These are phyloP conservation scores for Durio zibethinus DNA, from an alignment of 345 rosid genomes.

Conservation along the genomic window DNA sequence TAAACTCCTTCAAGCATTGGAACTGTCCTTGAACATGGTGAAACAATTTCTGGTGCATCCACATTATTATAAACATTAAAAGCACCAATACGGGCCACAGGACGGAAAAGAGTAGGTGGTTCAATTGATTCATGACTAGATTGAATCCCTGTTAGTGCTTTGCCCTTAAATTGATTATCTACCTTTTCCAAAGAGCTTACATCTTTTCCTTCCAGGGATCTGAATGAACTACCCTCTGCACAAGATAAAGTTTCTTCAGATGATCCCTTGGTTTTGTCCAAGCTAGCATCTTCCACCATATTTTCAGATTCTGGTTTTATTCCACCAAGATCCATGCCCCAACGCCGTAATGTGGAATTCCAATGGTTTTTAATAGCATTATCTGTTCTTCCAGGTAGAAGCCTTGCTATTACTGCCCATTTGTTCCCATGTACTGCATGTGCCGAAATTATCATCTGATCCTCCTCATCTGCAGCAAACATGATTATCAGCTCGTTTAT, in stretches of 20 bases:
- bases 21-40: conserved; percentile 30
- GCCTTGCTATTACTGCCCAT: conserved; percentile 80
- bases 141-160: conserved; percentile 23
- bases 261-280: conserved; percentile 53
- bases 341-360: conserved; percentile 77
- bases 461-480: conserved; percentile 62
- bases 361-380: conserved; percentile 88
- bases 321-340: conserved; percentile 26
- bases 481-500: conserved; percentile 7
- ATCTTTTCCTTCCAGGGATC: conserved; percentile 56
- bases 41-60: conserved; percentile 37
- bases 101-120: conserved; percentile 60
- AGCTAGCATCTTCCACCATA: conserved; percentile 36
- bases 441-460: conserved; percentile 54
- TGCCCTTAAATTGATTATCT: conserved; percentile 41
- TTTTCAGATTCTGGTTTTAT: conserved; percentile 29
- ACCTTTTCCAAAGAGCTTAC: conserved; percentile 40
- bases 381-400: conserved; percentile 85
- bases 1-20: conserved; percentile 49
- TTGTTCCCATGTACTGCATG: conserved; percentile 81
- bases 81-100: conserved; percentile 64
- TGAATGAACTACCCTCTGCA: conserved; percentile 54
- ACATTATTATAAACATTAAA: conserved; percentile 38
- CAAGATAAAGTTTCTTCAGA: conserved; percentile 78
- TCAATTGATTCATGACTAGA: conserved; percentile 37